Evolutionary conservation across 192 early-diverging fungal genomes (phyloP), one percentile per base, ranked within the genome.

Genomic region (Nowakowskiella sp.): DNA sequence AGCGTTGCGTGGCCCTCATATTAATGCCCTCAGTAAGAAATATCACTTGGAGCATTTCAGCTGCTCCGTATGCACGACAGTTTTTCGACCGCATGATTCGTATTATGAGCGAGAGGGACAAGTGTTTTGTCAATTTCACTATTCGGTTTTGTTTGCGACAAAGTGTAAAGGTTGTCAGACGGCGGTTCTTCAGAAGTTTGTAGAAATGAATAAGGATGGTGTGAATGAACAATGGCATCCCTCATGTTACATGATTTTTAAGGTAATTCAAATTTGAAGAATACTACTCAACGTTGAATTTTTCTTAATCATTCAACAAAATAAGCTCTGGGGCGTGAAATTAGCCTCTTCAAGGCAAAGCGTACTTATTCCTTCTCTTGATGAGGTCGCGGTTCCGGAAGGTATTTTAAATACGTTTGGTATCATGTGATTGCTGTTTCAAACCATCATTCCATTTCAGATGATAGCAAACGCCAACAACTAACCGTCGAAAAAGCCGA

Each of bases 191-290:
- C 89, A 92, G 67, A 91, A 91, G 61, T 99, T 91, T 79, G 80
- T 99, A 36, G 92, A 99, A 65, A 90, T 94, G 60, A 87, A 77
- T 53, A 73, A 78, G 42, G 66, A 80, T 33, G 72, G 64, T 28
- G 48, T 72, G 16, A 72, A 78, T 26, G 89, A 94, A 60, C 90
- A 92, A 62, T 99, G 96, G 96, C 96, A 99, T 65, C 93, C 94
- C 4, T 90, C 94, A 61, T 99, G 96, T 66, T 99, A 99, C 70
- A 97, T 97, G 96, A 96, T 99, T 44, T 90, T 92, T 72, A 94
- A 96, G 82, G 86, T 89, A 67, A 29, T 72, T 72, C n/a, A 3
- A 1, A 13, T 32, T 57, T 23, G 30, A 5, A 34, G 21, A 36
- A 21, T 25, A 47, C 45, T n/a, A n/a, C n/a, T n/a, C 36, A 21